Percentiles rank a stretch among this genome's conserved stretches.
These are phyloP conservation scores for Quillaja saponaria DNA, from an alignment of 306 rosid genomes.

Conservation along the genomic window DNA sequence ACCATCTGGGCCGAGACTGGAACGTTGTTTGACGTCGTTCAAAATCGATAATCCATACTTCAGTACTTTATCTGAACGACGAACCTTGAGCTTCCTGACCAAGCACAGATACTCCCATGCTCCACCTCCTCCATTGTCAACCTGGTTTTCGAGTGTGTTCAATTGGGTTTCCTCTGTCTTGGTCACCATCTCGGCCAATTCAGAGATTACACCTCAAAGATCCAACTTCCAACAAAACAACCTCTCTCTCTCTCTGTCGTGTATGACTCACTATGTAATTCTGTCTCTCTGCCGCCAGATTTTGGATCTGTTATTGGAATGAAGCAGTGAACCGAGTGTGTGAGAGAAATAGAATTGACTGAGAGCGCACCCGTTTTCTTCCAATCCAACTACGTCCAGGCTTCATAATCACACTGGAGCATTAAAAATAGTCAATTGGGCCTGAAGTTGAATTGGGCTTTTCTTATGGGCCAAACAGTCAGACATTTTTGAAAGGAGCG, in stretches of 20 bases:
- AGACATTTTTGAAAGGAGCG: too few relatives aligned
- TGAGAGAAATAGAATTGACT: slow-evolving; percentile 17
- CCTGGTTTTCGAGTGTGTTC: slow-evolving; percentile 83
- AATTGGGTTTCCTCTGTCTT: slow-evolving; percentile 72
- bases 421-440: too few relatives aligned
- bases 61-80: slow-evolving; percentile 82
- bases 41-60: slow-evolving; percentile 81
- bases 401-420: too few relatives aligned
- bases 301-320: slow-evolving; percentile 32
- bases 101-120: slow-evolving; percentile 89
- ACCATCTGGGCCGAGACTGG: slow-evolving; percentile 84
- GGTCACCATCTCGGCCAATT: slow-evolving; percentile 65
- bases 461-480: too few relatives aligned
- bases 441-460: too few relatives aligned
- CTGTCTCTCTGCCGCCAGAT: slow-evolving; percentile 20
- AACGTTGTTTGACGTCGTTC: slow-evolving; percentile 70
- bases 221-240: slow-evolving; percentile 29
- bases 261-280: neutral
- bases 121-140: slow-evolving; percentile 98
- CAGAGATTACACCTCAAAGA: too few relatives aligned
- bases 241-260: too few relatives aligned
- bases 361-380: slow-evolving; percentile 16
- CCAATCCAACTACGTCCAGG: neutral
- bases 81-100: slow-evolving; percentile 80
- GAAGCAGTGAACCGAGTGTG: neutral